Conservation (phyloP, 768 basidiomycete genomes). For the Pleurotus citrinopileatus region DNA sequence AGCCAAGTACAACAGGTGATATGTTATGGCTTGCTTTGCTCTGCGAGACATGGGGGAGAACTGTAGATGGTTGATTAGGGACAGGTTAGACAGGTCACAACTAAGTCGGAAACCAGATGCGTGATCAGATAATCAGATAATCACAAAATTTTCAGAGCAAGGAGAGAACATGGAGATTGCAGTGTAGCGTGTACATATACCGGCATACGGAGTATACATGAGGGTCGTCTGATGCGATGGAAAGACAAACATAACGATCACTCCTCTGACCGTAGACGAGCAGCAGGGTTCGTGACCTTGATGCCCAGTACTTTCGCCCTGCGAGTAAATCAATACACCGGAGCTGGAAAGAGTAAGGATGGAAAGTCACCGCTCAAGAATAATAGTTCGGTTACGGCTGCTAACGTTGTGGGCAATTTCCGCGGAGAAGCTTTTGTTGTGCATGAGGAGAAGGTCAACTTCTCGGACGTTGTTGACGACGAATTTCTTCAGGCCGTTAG, state of each 20-base stretch:
- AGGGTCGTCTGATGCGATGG: conserved; percentile 32
- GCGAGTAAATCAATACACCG: not conserved
- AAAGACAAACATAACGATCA: conserved; percentile 42
- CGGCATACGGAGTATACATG: conserved; percentile 57
- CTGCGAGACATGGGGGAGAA: not conserved
- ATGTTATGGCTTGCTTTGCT: not conserved
- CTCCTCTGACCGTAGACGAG: conserved; percentile 94
- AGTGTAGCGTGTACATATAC: conserved; percentile 46
- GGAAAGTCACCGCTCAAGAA: conserved; percentile 73
- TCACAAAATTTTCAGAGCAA: not conserved
- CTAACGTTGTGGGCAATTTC: conserved; percentile 97
- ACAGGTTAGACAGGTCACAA: too few relatives aligned
- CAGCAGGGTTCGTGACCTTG: conserved; percentile 93
- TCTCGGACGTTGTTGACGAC: conserved; percentile 92
- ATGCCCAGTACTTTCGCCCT: conserved; percentile 85
- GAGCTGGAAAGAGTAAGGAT: not conserved
- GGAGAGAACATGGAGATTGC: conserved; percentile 24
- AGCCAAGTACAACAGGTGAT: conserved; percentile 28
- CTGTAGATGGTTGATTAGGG: too few relatives aligned
- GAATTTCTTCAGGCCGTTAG: conserved; percentile 95
- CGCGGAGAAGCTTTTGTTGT: conserved; percentile 94
- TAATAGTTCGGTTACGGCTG: conserved; percentile 89
- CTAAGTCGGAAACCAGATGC: too few relatives aligned
- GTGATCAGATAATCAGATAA: not conserved
- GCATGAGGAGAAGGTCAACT: conserved; percentile 94